Evolutionary conservation across 192 early-diverging fungal genomes (phyloP), one percentile per base, ranked within the genome.

Genomic region (Backusella australiensis): DNA sequence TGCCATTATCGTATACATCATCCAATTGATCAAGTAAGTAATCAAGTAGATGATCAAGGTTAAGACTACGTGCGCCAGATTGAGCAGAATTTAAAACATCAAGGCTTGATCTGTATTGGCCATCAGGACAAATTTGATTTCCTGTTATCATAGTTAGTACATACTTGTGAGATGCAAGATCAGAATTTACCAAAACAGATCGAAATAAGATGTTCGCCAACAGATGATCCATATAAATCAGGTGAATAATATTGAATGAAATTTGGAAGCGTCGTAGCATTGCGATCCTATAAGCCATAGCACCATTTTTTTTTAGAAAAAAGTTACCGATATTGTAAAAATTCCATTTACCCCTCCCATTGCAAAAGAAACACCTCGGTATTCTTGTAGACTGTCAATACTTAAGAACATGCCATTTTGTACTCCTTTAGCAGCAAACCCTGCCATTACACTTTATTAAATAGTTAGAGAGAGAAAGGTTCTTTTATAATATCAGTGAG

Each of bases 361-460:
- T 3, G 84, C 81, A 83, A 86, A 91, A 8, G 80, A 78, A 42
- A 87, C 68, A 19, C 90, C 90, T 23, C 90, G 76, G 72, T 89
- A 42, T 39, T 78, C 77, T 34, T 78, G 29, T 39, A 78, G 44
- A 8, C 53, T 73, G 1, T 69, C 36, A 17, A 78, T 5, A 41
- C n/a, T 73, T 1, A 78, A 17, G n/a, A 66, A 69, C 15, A 8
- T 32, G 39, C 79, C 66, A 6, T 67, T 75, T 12, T 75, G 69
- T 29, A 77, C 67, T 8, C 85, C 89, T 39, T 87, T 84, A 0
- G 85, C 83, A 26, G 65, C 84, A 77, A 89, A 89, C 36, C 74
- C 90, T 23, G 90, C 87, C 26, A 87, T 89, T 14, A 91, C 85
- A 59, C 85, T 88, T 44, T n/a, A 49, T 49, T 17, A 49, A 49